Evolutionary conservation across 73 alveolate genomes (phyloP).

Genomic region (Paramecium octaurelia): DNA sequence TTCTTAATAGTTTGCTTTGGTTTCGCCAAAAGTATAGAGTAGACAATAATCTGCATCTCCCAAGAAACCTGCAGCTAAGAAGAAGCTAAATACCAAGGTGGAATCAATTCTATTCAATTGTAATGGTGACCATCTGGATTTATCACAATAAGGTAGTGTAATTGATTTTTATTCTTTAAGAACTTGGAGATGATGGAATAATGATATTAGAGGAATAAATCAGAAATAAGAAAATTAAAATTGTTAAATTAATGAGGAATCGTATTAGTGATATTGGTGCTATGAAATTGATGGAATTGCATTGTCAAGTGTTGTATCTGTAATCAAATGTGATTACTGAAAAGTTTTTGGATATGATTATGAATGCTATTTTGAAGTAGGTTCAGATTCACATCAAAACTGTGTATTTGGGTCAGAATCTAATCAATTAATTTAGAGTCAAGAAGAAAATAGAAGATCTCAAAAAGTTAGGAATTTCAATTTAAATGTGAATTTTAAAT

Average conservation of each 20-base stretch:
- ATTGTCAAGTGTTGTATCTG: not conserved
- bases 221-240: not conserved
- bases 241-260: constrained; percentile 8
- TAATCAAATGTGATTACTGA: constrained; percentile 46
- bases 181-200: constrained; percentile 34
- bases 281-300: not conserved
- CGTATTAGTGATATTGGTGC: constrained; percentile 37
- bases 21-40: not conserved
- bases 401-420: not conserved
- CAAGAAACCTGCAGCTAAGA: not conserved
- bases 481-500: not conserved
- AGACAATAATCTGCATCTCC: constrained; percentile 19
- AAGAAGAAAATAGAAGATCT: constrained; percentile 41
- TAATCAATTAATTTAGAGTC: constrained; percentile 21
- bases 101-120: not conserved
- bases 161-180: not conserved
- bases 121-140: not conserved
- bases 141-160: not conserved
- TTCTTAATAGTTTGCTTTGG: not conserved
- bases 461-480: not conserved
- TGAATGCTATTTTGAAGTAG: not conserved
- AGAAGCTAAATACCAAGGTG: not conserved
- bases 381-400: not conserved
- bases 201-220: not conserved
- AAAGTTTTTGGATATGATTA: constrained; percentile 13